phyloP scores from a whole-genome alignment of 176 grass and related monocot species.

The Cenchrus americanus region DNA sequence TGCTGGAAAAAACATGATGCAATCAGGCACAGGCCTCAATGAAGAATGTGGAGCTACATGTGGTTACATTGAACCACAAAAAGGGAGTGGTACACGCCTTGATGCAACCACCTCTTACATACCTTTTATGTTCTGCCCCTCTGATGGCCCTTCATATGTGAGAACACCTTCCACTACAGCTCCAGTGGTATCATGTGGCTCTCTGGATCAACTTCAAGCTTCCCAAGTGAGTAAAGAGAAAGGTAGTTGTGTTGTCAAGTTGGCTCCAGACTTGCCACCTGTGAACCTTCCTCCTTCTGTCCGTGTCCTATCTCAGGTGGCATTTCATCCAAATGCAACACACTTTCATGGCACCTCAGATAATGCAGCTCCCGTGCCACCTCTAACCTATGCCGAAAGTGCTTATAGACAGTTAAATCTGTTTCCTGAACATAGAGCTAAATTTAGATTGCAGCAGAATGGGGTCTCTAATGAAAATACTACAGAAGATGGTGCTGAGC shows the following conservation, averaged over 20 bases:
- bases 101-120: slow-evolving; percentile 40
- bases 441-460: slow-evolving; percentile 48
- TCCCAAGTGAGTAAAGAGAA: slow-evolving; percentile 57
- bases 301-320: slow-evolving; percentile 67
- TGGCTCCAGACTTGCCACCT: slow-evolving; percentile 93
- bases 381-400: slow-evolving; percentile 44
- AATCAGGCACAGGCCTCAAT: slow-evolving; percentile 31
- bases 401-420: slow-evolving; percentile 57
- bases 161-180: slow-evolving; percentile 33
- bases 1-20: slow-evolving; percentile 35
- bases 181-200: slow-evolving; percentile 17
- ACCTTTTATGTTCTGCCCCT: slow-evolving; percentile 43
- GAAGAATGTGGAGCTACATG: slow-evolving; percentile 48
- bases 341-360: slow-evolving; percentile 43
- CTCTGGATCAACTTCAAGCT: slow-evolving; percentile 42
- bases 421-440: slow-evolving; percentile 54
- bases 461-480: slow-evolving; percentile 28
- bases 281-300: slow-evolving; percentile 88
- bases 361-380: slow-evolving; percentile 39
- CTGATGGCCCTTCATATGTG: slow-evolving; percentile 42
- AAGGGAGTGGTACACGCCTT: slow-evolving; percentile 40
- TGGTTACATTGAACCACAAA: slow-evolving; percentile 42
- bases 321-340: slow-evolving; percentile 57
- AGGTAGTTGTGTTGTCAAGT: slow-evolving; percentile 74
- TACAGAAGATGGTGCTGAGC: slow-evolving; percentile 50